phyloP scores from a whole-genome alignment of 345 rosid species.

The Theobroma cacao region DNA sequence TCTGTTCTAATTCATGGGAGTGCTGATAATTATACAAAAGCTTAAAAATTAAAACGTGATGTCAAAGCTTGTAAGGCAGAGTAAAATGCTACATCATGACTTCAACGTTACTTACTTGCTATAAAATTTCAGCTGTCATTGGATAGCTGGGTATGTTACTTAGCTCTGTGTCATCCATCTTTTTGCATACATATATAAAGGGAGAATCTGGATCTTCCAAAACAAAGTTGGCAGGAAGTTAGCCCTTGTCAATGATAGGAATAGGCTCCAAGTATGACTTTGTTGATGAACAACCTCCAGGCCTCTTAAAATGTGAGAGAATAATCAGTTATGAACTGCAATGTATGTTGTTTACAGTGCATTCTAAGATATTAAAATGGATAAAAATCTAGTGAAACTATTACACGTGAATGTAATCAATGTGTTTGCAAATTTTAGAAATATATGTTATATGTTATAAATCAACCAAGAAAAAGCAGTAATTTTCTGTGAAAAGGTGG shows the following conservation, averaged over 20 bases:
- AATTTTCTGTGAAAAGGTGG: not conserved
- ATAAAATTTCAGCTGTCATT: slow-evolving; percentile 36
- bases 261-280: slow-evolving; percentile 64
- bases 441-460: not conserved
- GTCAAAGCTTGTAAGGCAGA: slow-evolving; percentile 13
- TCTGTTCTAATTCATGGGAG: slow-evolving; percentile 16
- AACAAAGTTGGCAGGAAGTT: slow-evolving; percentile 59
- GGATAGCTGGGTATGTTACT: slow-evolving; percentile 34
- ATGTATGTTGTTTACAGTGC: not conserved
- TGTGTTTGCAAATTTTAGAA: not conserved
- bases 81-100: slow-evolving; percentile 4
- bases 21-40: slow-evolving; percentile 16
- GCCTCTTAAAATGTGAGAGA: slow-evolving; percentile 53
- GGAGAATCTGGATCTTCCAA: slow-evolving; percentile 93
- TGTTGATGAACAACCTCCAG: slow-evolving; percentile 36
- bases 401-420: not conserved
- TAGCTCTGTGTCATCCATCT: slow-evolving; percentile 40
- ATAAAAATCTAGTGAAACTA: not conserved
- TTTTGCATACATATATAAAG: slow-evolving; percentile 77
- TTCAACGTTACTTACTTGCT: not conserved
- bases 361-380: not conserved
- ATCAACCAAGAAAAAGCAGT: not conserved
- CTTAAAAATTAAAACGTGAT: not conserved
- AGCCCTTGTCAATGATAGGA: slow-evolving; percentile 58
- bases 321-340: not conserved